Base-by-base conservation (phyloP, 495 filamentous ascomycete species). In the Massariosphaeria phaeospora region DNA sequence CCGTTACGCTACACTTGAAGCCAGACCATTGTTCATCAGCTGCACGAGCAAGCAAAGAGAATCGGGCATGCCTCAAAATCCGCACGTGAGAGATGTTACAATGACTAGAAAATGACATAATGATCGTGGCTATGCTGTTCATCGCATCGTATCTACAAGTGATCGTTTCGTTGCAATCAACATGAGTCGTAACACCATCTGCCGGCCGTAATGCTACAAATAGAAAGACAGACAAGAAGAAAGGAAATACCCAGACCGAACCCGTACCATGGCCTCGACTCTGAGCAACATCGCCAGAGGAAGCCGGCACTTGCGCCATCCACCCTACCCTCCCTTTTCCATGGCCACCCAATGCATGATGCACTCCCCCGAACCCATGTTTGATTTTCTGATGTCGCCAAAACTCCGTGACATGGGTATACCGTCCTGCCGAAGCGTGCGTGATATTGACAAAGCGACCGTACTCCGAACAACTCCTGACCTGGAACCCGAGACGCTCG, bases 271-370 rank as follows among this genome's bases (percentile, higher is more conserved):
- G 40, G 46, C 53, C 34, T 52, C 52, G 34, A 34, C 52, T 42
- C 49, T 54, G 42, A 21, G 38, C 9, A 15, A 20, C 36, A 25
- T 40, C 25, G 48, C 58, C 58, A 61, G 58, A 61, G 52, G 58
- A 61, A 61, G 58, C 58, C 52, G 58, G 58, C 52, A 51, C 58
- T 61, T 61, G 58, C 58, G 58, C 58, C 58, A 47, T 42, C 21
- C 35, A 36, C 30, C n/a, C 4, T 21, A 27, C 9, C 47, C 39
- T 17, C 30, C 38, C 21, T 46, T 18, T 15, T 49, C 52, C 52
- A 55, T 57, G 48, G 33, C 47, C 52, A 15, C 39, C 45, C 2
- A 7, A 29, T 49, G 21, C 17, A 33, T 20, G 33, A 34, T 47
- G 24, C 26, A 17, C 34, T 29, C 43, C 43, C 17, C n/a, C n/a